Evolutionary conservation across 805 yeast genomes (phyloP).

Genomic region (Wickerhamiella dianesei): DNA sequence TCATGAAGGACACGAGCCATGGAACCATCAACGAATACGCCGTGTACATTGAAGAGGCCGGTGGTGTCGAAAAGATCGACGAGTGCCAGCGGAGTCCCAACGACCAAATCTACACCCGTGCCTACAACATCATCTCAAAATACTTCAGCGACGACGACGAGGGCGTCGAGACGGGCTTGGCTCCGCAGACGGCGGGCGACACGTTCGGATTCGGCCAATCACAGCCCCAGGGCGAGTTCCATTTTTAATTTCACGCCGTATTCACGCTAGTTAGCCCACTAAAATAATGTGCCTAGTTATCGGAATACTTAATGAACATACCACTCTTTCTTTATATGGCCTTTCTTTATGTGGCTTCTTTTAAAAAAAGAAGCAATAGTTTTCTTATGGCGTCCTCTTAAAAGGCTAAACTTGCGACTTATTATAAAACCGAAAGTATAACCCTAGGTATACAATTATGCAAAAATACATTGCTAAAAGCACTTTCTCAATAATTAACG

Average conservation of each 20-base stretch:
- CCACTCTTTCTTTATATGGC: too few species aligned
- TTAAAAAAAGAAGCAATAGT: too few species aligned
- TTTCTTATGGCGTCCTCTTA: too few species aligned
- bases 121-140: slow-evolving; percentile 77
- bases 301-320: not conserved
- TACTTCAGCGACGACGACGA: slow-evolving; percentile 79
- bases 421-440: too few species aligned
- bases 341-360: too few species aligned
- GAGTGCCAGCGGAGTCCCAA: slow-evolving; percentile 85
- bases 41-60: slow-evolving; percentile 88
- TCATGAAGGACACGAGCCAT: slow-evolving; percentile 68
- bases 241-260: slow-evolving; percentile 4
- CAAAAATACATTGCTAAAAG: too few species aligned
- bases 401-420: too few species aligned
- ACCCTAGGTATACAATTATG: too few species aligned
- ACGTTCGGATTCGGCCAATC: slow-evolving; percentile 66
- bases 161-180: slow-evolving; percentile 45
- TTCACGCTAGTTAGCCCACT: not conserved
- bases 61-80: slow-evolving; percentile 93
- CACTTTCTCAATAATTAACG: too few species aligned
- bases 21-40: slow-evolving; percentile 72
- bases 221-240: slow-evolving; percentile 9
- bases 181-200: slow-evolving; percentile 66
- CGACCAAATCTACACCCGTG: slow-evolving; percentile 84
- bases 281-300: not conserved